Conservation (phyloP, 1,284 basidiomycete species). For the Malassezia vespertilionis region DNA sequence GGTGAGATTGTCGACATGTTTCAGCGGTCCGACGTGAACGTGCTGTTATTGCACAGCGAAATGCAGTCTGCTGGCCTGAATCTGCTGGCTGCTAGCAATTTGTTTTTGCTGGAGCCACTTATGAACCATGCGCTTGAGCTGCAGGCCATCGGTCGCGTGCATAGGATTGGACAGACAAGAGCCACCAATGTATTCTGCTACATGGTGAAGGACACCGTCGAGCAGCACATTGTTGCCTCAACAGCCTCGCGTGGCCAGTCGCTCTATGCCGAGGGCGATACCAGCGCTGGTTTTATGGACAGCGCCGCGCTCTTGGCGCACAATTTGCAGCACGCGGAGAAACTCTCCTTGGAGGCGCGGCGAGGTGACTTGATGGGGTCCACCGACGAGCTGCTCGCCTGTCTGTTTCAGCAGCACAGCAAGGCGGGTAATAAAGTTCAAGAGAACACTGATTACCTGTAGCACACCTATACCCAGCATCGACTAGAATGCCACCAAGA, state of each 20-base stretch:
- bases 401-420: conserved; percentile 24
- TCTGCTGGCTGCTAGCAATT: conserved; percentile 29
- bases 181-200: conserved; percentile 35
- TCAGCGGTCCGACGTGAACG: conserved; percentile 20
- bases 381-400: conserved; percentile 26
- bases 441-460: too few relatives aligned
- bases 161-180: conserved; percentile 40
- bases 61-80: conserved; percentile 39
- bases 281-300: conserved; percentile 6
- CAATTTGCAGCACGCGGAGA: conserved; percentile 17
- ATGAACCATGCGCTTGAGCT: conserved; percentile 37
- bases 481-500: too few relatives aligned
- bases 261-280: conserved; percentile 22
- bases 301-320: conserved; percentile 15
- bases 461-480: too few relatives aligned
- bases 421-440: neutral
- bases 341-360: conserved; percentile 12
- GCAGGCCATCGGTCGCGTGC: conserved; percentile 40
- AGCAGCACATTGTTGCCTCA: conserved; percentile 30
- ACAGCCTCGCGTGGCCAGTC: conserved; percentile 26
- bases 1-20: conserved; percentile 23
- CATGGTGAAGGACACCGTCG: conserved; percentile 36
- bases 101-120: conserved; percentile 41
- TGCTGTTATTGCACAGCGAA: conserved; percentile 42
- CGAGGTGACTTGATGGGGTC: conserved; percentile 27